A percentile compares a stretch with the other conserved stretches of the same genome.
Evolutionary conservation across 139 green algal species (phyloP).

Genomic region (Chlamydomonas applanata): DNA sequence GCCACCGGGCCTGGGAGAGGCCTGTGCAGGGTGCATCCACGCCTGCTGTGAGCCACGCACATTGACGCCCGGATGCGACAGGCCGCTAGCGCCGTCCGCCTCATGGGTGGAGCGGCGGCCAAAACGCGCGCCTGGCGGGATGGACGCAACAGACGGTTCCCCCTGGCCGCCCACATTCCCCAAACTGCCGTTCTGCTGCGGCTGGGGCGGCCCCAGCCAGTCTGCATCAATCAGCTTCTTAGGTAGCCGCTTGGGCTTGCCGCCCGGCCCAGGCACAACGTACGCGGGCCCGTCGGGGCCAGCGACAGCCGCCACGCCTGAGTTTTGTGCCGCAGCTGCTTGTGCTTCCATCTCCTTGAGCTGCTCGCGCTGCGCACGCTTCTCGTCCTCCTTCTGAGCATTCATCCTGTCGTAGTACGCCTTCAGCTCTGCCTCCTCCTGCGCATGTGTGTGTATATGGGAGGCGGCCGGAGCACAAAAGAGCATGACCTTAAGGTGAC

Average conservation of each 20-base stretch:
- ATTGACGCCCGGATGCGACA: too few relatives aligned
- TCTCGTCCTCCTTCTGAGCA: conserved; percentile 16
- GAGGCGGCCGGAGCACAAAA: neutral
- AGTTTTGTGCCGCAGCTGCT: neutral
- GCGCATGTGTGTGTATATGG: neutral
- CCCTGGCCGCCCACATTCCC: too few relatives aligned
- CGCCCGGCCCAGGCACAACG: neutral
- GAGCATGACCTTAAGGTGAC: neutral
- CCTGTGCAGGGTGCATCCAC: too few relatives aligned
- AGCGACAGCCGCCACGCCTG: neutral
- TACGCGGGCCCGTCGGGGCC: neutral
- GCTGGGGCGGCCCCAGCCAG: conserved; percentile 25
- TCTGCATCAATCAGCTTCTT: conserved; percentile 38
- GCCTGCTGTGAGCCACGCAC: too few relatives aligned
- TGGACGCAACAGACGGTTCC: too few relatives aligned
- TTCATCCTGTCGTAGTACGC: conserved; percentile 8
- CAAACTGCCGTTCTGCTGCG: too few relatives aligned
- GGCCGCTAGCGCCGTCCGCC: too few relatives aligned
- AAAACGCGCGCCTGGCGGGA: too few relatives aligned
- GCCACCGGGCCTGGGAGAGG: too few relatives aligned
- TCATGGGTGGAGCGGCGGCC: too few relatives aligned
- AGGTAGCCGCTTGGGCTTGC: conserved; percentile 3
- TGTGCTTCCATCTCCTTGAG: neutral
- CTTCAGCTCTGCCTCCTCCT: conserved; percentile 16
- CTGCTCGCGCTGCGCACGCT: conserved; percentile 2